Evolutionary conservation across 108 stramenopile genomes (phyloP).

Genomic region (Pseudonitzschia delicatissima): DNA sequence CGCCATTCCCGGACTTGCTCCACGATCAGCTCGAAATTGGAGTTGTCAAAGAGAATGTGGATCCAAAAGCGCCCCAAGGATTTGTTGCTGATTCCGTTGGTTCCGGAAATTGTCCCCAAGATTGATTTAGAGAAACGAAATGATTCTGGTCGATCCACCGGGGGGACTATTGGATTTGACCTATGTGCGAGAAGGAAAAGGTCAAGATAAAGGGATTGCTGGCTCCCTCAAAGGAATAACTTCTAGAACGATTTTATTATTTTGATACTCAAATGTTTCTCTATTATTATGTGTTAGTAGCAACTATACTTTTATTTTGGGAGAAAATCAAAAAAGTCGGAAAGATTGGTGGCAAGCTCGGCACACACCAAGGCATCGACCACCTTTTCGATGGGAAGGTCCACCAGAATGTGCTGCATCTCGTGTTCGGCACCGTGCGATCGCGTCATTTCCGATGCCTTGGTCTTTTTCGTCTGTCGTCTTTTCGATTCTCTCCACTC

Average conservation of each 20-base stretch:
- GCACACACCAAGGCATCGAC: slow-evolving; percentile 48
- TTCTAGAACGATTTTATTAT: neutral
- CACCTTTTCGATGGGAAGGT: slow-evolving; percentile 54
- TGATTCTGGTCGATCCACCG: slow-evolving; percentile 65
- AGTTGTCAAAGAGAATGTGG: neutral
- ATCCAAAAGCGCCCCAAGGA: slow-evolving; percentile 43
- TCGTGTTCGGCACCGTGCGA: slow-evolving; percentile 31
- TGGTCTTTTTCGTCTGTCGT: slow-evolving; percentile 13
- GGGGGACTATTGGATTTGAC: slow-evolving; percentile 72
- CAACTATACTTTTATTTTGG: neutral
- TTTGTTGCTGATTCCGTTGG: slow-evolving; percentile 75
- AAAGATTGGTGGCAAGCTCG: slow-evolving; percentile 24
- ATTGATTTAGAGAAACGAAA: slow-evolving; percentile 53
- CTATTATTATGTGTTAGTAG: neutral
- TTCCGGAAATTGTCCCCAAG: slow-evolving; percentile 65
- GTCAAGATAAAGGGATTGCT: slow-evolving; percentile 66
- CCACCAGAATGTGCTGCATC: slow-evolving; percentile 36
- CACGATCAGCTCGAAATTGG: slow-evolving; percentile 77
- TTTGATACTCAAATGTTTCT: neutral
- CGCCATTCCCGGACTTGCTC: slow-evolving; percentile 66
- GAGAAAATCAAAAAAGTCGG: slow-evolving; percentile 28
- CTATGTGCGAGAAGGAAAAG: slow-evolving; percentile 70
- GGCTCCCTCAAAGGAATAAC: slow-evolving; percentile 38
- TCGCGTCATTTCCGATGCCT: slow-evolving; percentile 24
- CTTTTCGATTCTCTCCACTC: slow-evolving; percentile 27